Evolutionary conservation across 495 filamentous ascomycete species (phyloP), one percentile per base, ranked within the genome.

Genomic region (Xylaria palmicola): DNA sequence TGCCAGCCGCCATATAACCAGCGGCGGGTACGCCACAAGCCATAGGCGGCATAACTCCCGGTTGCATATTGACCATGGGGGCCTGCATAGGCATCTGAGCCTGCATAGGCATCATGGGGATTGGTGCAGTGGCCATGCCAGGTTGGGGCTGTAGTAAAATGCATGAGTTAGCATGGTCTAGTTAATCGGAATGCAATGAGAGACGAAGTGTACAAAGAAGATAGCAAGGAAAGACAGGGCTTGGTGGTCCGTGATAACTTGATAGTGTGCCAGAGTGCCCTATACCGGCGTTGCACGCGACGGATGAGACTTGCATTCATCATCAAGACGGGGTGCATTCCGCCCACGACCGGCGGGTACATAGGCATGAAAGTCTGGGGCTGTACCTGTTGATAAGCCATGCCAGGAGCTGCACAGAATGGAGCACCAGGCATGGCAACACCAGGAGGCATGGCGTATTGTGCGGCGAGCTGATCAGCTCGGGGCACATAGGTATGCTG

Each of bases 401-500:
- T 37, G 48, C 49, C 45, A 34, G 65, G 59, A 10, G 52, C 20
- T 34, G 49, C 37, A 27, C 49, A 55, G 50, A 62, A 56, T n/a
- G 34, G 51, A 6, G 32, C 37, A 52, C 30, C 13, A 62, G 36
- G 19, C 22, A 24, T 6, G 15, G 49, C 26, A 34, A 17, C 36
- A 7, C 57, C 47, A 27, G 13, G 9, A 1, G 47, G 27, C 40
- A 40, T 53, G 29, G 47, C 47, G 29, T 22, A 7, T 50, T 34
- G 30, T 61, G 59, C 63, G 1, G 15, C 36, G 19, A 36, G 37
- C 1, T 13, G 41, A 51, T 83, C 81, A 17, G 66, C 64, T 6
- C 79, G 75, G 19, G 80, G 80, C 22, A 76, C 72, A 50, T 80
- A 83, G 19, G 67, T 74, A 47, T 83, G 75, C 12, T 69, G 43